Percentiles rank a stretch among this genome's conserved stretches.
phyloP scores from a whole-genome alignment of 139 green algal species.

The Chlorella sp. region DNA sequence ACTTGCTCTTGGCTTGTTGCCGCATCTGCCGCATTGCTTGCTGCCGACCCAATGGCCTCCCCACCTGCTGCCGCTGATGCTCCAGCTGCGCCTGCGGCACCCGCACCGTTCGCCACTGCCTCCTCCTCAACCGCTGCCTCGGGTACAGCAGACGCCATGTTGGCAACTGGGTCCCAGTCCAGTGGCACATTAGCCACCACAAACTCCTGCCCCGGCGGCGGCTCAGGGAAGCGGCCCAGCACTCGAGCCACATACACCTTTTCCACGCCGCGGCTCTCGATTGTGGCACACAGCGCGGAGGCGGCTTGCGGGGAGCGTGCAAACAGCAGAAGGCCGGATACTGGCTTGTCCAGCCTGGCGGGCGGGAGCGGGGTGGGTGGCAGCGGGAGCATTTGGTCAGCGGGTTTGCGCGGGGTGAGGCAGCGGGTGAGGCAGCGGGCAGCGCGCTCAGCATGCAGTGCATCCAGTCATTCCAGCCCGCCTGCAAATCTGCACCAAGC shows the following conservation, averaged over 20 bases:
- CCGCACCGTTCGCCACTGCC: neutral
- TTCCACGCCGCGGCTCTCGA: conserved; percentile 63
- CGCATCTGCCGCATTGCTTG: conserved; percentile 2
- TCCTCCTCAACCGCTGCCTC: neutral
- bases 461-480: too few relatives aligned
- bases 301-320: conserved; percentile 69
- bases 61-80: neutral
- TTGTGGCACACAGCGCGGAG: conserved; percentile 56
- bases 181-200: conserved; percentile 59
- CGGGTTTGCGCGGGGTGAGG: too few relatives aligned
- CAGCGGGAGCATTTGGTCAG: neutral
- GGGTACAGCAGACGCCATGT: conserved; percentile 47
- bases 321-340: conserved; percentile 91
- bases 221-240: conserved; percentile 71
- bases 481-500: neutral
- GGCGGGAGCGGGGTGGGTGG: neutral
- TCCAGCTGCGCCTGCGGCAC: neutral
- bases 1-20: conserved; percentile 1
- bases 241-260: conserved; percentile 93
- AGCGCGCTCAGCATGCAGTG: too few relatives aligned
- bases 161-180: conserved; percentile 65
- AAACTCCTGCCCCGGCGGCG: too few relatives aligned
- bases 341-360: conserved; percentile 83
- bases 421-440: too few relatives aligned
- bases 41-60: neutral